These are phyloP conservation scores for Zymoseptoria crescenta DNA, from an alignment of 2,329 filamentous ascomycete species.

Conservation along the genomic window DNA sequence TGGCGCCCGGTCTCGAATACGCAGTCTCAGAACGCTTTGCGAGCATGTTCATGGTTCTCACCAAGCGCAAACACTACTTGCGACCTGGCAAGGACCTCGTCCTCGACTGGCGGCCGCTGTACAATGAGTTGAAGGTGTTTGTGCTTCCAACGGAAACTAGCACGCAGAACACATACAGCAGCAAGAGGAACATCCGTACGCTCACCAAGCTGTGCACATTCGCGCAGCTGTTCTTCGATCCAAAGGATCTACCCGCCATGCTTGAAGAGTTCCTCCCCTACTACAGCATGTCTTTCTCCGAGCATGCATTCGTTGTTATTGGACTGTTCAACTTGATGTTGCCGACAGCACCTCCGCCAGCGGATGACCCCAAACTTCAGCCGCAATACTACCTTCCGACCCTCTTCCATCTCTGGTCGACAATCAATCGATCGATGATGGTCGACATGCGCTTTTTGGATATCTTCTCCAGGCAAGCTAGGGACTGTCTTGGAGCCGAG, in stretches of 20 bases:
- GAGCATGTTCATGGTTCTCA: conserved; percentile 91
- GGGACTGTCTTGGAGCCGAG: conserved; percentile 68
- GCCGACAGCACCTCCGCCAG: conserved; percentile 71
- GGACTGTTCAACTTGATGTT: conserved; percentile 80
- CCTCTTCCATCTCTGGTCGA: conserved; percentile 92
- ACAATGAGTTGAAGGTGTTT: conserved; percentile 84
- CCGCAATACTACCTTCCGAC: conserved; percentile 86
- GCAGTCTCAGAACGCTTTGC: conserved; percentile 80
- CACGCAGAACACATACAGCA: conserved; percentile 46
- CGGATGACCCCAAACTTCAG: conserved; percentile 64
- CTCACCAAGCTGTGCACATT: conserved; percentile 86
- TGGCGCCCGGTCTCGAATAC: conserved; percentile 82
- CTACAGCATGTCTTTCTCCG: conserved; percentile 88
- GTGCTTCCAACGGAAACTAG: conserved; percentile 77
- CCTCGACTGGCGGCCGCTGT: conserved; percentile 88
- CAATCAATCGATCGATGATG: conserved; percentile 80
- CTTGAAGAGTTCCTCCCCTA: conserved; percentile 46
- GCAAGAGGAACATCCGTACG: conserved; percentile 61
- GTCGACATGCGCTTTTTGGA: conserved; percentile 86
- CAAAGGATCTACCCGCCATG: conserved; percentile 70
- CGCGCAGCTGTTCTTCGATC: conserved; percentile 86
- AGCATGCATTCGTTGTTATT: conserved; percentile 87
- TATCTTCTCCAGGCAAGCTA: conserved; percentile 75
- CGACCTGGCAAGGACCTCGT: conserved; percentile 82
- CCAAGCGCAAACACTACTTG: conserved; percentile 97